Evolutionary conservation across 2,329 filamentous ascomycete species (phyloP).

Genomic region (Aspergillus sergii): DNA sequence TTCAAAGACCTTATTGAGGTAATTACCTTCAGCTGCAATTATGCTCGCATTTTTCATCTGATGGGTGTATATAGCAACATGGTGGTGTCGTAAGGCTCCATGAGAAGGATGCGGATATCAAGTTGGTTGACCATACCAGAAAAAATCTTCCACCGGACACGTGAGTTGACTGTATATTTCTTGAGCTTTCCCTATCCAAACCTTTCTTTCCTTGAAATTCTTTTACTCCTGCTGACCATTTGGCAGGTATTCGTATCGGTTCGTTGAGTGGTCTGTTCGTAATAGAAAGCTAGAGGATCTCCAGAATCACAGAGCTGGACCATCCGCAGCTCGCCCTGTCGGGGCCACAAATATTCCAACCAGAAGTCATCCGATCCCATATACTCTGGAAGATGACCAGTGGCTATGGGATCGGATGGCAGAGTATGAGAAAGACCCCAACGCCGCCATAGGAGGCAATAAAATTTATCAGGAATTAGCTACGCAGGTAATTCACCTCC

Average conservation of each 20-base stretch:
- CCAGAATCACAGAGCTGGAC: constrained; percentile 51
- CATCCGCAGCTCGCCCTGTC: constrained; percentile 47
- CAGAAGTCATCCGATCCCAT: constrained; percentile 37
- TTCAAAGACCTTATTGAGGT: constrained; percentile 54
- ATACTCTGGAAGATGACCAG: constrained; percentile 49
- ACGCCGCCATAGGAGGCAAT: constrained; percentile 41
- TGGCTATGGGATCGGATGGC: constrained; percentile 48
- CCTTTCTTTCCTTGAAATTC: constrained; percentile 2
- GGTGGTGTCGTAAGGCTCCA: constrained; percentile 56
- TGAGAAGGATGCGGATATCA: constrained; percentile 60
- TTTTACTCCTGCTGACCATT: constrained; percentile 12
- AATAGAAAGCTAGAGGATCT: constrained; percentile 52
- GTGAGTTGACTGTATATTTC: constrained; percentile 29
- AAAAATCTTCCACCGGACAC: constrained; percentile 53
- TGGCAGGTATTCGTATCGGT: constrained; percentile 57
- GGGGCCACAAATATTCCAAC: constrained; percentile 43
- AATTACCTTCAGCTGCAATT: neutral
- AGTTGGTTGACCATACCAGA: constrained; percentile 60
- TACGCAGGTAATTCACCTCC: constrained; percentile 34
- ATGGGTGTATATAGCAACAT: constrained; percentile 44
- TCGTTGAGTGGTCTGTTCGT: constrained; percentile 58
- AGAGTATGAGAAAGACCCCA: constrained; percentile 33
- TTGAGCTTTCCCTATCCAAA: neutral
- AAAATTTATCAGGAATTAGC: constrained; percentile 50
- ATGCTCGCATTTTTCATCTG: neutral